These are phyloP conservation scores for Escallonia rubra DNA, from an alignment of 129 eudicot genomes.

Conservation along the genomic window DNA sequence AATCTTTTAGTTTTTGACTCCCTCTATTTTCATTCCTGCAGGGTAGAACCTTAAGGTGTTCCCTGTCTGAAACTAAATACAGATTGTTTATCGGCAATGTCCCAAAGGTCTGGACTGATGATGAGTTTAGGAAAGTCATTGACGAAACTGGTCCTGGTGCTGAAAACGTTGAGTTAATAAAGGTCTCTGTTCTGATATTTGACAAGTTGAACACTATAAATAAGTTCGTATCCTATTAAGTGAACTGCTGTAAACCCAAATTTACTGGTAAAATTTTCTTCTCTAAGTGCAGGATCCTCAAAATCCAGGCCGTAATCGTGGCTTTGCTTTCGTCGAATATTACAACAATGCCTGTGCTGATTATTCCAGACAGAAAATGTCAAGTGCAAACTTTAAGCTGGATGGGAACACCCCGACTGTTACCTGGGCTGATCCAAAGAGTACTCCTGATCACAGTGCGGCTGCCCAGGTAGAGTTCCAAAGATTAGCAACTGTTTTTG, in stretches of 20 bases:
- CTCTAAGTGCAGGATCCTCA: conserved; percentile 68
- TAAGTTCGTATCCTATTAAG: background rate
- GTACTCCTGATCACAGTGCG: conserved; percentile 81
- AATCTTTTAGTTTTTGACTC: background rate
- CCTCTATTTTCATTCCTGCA: conserved; percentile 26
- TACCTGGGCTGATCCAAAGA: conserved; percentile 98
- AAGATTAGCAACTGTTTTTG: too few relatives aligned
- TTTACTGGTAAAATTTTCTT: conserved; percentile 3
- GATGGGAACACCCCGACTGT: conserved; percentile 93
- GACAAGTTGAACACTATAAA: background rate
- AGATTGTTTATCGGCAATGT: conserved; percentile 87
- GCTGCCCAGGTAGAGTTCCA: conserved; percentile 70
- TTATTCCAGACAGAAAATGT: conserved; percentile 85
- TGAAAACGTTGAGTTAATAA: conserved; percentile 84
- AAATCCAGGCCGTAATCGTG: conserved; percentile 80
- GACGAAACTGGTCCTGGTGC: conserved; percentile 93
- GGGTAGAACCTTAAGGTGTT: conserved; percentile 90
- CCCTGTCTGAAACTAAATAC: conserved; percentile 90
- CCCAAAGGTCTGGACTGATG: conserved; percentile 88
- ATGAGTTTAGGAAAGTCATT: conserved; percentile 69
- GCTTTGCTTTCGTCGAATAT: conserved; percentile 96
- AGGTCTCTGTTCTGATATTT: conserved; percentile 39
- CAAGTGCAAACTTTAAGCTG: conserved; percentile 66
- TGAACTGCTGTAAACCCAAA: background rate
- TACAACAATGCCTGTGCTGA: conserved; percentile 99